Percentiles rank a stretch among this genome's conserved stretches.
Conservation (phyloP, 371 early-diverging fungal species). For the Smittium culicis region DNA sequence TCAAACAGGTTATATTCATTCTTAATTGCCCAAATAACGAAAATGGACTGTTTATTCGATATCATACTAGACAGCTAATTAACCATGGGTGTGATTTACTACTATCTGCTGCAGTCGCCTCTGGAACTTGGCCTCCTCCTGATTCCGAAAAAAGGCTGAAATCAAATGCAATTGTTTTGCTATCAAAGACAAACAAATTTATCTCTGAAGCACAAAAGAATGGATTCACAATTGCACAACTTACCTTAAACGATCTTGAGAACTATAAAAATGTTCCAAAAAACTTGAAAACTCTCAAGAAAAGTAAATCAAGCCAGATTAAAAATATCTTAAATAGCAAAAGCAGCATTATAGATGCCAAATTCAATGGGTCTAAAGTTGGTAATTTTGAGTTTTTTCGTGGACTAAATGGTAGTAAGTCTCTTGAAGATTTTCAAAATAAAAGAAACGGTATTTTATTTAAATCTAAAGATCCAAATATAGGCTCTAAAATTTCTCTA, state of each 20-base stretch:
- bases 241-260: neutral
- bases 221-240: slow-evolving; percentile 32
- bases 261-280: neutral
- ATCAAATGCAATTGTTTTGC: slow-evolving; percentile 37
- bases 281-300: neutral
- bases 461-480: no score
- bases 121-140: slow-evolving; percentile 66
- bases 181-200: slow-evolving; percentile 60
- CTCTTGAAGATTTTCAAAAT: neutral
- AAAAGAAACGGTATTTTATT: no score
- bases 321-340: neutral
- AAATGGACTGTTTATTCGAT: slow-evolving; percentile 49
- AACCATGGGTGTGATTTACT: slow-evolving; percentile 64
- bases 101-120: slow-evolving; percentile 64
- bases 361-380: neutral
- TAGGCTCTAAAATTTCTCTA: no score
- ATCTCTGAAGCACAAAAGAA: slow-evolving; percentile 54
- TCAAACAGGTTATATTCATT: slow-evolving; percentile 68
- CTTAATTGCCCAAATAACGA: slow-evolving; percentile 48
- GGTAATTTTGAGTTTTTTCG: neutral
- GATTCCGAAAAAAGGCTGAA: slow-evolving; percentile 51
- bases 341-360: neutral
- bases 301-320: neutral
- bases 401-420: neutral
- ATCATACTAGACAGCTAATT: slow-evolving; percentile 66